phyloP scores from a whole-genome alignment of 306 rosid genomes.

The Cyclanthera cordifolia region DNA sequence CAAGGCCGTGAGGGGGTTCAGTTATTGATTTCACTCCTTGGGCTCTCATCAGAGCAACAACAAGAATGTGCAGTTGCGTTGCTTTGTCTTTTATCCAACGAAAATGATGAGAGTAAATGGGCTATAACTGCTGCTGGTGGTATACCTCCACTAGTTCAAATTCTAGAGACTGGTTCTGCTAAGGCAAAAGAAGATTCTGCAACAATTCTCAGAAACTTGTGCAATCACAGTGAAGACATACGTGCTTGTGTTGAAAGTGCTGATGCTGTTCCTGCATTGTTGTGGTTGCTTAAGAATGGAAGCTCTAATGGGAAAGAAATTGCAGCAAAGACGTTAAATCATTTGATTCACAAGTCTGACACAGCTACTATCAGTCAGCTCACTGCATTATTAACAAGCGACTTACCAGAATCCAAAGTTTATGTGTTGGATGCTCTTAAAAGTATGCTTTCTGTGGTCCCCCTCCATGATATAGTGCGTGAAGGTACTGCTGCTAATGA shows the following conservation, averaged over 20 bases:
- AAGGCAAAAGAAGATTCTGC: slow-evolving; percentile 99
- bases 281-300: slow-evolving; percentile 95
- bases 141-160: slow-evolving; percentile 97
- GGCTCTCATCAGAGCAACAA: slow-evolving; percentile 96
- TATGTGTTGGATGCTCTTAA: slow-evolving; percentile 80
- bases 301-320: slow-evolving; percentile 94
- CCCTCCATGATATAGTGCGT: slow-evolving; percentile 72
- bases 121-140: slow-evolving; percentile 99
- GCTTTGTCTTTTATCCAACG: slow-evolving; percentile 76
- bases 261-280: slow-evolving; percentile 91
- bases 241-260: slow-evolving; percentile 99
- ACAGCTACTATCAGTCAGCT: slow-evolving; percentile 93
- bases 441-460: slow-evolving; percentile 85
- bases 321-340: slow-evolving; percentile 92
- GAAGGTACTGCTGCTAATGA: slow-evolving; percentile 93
- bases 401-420: slow-evolving; percentile 82
- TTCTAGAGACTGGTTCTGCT: slow-evolving; percentile 85
- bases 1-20: slow-evolving; percentile 98
- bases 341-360: slow-evolving; percentile 91
- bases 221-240: slow-evolving; percentile 98
- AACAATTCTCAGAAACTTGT: slow-evolving; percentile 77
- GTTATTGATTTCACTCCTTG: slow-evolving; percentile 83
- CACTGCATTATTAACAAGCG: slow-evolving; percentile 85
- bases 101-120: slow-evolving; percentile 97
- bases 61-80: slow-evolving; percentile 97